Conservation (phyloP, 805 yeast genomes). For the Spathaspora hagerdaliae region DNA sequence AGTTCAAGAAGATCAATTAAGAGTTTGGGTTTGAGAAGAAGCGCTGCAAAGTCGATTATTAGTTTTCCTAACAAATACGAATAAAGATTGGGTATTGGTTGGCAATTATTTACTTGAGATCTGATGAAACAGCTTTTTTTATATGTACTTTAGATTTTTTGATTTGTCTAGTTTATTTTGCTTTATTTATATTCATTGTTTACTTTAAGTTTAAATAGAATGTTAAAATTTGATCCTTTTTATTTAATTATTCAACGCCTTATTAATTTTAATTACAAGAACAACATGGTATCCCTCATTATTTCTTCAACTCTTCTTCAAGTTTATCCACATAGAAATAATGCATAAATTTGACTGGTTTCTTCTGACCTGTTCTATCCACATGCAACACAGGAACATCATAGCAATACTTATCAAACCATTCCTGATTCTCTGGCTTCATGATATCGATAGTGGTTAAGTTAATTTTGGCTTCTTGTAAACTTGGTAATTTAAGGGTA, state of each 20-base stretch:
- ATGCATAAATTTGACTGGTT: conserved; percentile 65
- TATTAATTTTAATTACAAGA: too few species aligned
- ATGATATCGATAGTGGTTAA: conserved; percentile 54
- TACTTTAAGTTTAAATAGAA: too few species aligned
- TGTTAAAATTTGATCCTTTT: too few species aligned
- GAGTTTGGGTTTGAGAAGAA: conserved; percentile 22
- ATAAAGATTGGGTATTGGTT: conserved; percentile 5
- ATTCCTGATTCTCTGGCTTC: conserved; percentile 51
- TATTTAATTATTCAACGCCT: too few species aligned
- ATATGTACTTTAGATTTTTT: too few species aligned
- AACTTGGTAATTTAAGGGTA: conserved; percentile 30
- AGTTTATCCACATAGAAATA: conserved; percentile 54
- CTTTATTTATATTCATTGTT: too few species aligned
- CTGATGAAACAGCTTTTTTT: too few species aligned
- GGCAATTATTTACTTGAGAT: too few species aligned
- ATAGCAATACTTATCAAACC: conserved; percentile 71
- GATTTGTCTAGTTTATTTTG: too few species aligned
- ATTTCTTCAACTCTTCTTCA: conserved; percentile 40
- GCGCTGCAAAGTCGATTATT: conserved; percentile 35
- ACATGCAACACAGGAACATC: conserved; percentile 79
- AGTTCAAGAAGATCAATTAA: conserved; percentile 21
- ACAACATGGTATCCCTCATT: too few species aligned
- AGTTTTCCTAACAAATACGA: conserved; percentile 37
- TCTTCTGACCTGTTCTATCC: conserved; percentile 42
- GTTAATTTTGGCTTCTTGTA: conserved; percentile 21